These are phyloP conservation scores for Theileria parva DNA, from an alignment of 169 alveolate species.

Conservation along the genomic window DNA sequence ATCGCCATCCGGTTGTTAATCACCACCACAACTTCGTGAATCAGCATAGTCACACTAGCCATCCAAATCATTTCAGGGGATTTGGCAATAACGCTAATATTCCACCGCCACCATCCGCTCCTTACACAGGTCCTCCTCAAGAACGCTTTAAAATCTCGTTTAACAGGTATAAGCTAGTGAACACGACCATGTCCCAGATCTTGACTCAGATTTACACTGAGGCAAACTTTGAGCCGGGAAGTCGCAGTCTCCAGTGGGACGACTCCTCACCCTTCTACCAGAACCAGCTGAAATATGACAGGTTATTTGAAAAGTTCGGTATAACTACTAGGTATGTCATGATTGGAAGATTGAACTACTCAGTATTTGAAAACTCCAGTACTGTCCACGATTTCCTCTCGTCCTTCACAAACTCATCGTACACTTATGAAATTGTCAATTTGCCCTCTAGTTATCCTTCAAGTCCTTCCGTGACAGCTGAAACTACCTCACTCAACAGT, in stretches of 20 bases:
- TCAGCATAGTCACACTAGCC: no score
- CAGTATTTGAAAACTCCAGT: slow-evolving; percentile 19
- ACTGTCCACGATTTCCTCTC: slow-evolving; percentile 40
- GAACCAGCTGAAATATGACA: slow-evolving; percentile 46
- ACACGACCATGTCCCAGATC: background rate
- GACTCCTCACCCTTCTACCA: slow-evolving; percentile 20
- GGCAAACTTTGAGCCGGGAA: background rate
- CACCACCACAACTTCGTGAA: no score
- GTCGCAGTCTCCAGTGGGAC: slow-evolving; percentile 15
- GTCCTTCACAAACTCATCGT: slow-evolving; percentile 10
- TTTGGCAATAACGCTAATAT: background rate
- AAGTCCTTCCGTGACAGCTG: background rate
- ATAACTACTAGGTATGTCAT: slow-evolving; percentile 43
- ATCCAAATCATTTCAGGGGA: no score
- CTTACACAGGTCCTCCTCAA: background rate
- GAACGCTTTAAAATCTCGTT: background rate
- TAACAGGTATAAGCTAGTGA: slow-evolving; percentile 5
- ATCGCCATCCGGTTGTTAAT: no score
- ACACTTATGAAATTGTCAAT: slow-evolving; percentile 1
- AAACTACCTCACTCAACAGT: no score
- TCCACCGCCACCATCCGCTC: slow-evolving; percentile 25
- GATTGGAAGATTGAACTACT: slow-evolving; percentile 34
- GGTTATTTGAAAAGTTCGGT: slow-evolving; percentile 28
- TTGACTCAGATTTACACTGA: background rate
- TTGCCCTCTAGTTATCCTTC: slow-evolving; percentile 1